phyloP scores from a whole-genome alignment of 2,329 filamentous ascomycete species.

The Hymenoscyphus fructigenus region DNA sequence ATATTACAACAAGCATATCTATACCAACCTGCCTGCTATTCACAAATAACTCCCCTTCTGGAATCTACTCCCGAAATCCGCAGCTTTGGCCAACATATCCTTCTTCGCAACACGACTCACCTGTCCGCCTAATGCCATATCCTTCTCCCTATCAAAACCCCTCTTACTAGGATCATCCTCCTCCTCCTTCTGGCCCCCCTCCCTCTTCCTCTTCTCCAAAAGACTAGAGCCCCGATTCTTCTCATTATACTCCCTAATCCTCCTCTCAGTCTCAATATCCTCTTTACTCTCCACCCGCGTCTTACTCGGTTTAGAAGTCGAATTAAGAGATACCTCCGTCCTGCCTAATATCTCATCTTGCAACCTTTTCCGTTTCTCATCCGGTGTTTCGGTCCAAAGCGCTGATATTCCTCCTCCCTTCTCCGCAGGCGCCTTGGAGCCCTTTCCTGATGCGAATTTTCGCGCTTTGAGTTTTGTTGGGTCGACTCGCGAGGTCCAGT shows the following conservation, averaged over 20 bases:
- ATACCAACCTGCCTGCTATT: constrained; percentile 9
- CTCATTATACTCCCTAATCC: constrained; percentile 59
- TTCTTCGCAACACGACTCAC: constrained; percentile 72
- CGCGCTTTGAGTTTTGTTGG: constrained; percentile 80
- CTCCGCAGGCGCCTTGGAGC: constrained; percentile 45
- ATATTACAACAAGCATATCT: neutral
- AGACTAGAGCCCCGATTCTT: constrained; percentile 55
- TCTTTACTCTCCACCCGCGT: constrained; percentile 32
- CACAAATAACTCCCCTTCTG: constrained; percentile 52
- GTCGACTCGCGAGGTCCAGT: constrained; percentile 64
- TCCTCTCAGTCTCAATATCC: constrained; percentile 46
- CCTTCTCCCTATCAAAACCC: constrained; percentile 88
- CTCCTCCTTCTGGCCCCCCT: constrained; percentile 50
- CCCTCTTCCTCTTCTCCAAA: constrained; percentile 46
- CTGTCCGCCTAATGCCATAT: constrained; percentile 75
- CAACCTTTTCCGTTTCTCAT: constrained; percentile 78
- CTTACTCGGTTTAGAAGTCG: constrained; percentile 16
- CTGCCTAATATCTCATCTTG: constrained; percentile 82
- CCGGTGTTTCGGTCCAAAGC: constrained; percentile 89
- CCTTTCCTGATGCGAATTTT: constrained; percentile 75
- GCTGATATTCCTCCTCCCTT: constrained; percentile 33
- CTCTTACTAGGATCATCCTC: constrained; percentile 90
- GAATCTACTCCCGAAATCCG: constrained; percentile 64
- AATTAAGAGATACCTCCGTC: constrained; percentile 23
- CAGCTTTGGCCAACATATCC: constrained; percentile 76